Conservation (phyloP, 1,284 basidiomycete genomes). For the Apiotrichum montevideense region DNA sequence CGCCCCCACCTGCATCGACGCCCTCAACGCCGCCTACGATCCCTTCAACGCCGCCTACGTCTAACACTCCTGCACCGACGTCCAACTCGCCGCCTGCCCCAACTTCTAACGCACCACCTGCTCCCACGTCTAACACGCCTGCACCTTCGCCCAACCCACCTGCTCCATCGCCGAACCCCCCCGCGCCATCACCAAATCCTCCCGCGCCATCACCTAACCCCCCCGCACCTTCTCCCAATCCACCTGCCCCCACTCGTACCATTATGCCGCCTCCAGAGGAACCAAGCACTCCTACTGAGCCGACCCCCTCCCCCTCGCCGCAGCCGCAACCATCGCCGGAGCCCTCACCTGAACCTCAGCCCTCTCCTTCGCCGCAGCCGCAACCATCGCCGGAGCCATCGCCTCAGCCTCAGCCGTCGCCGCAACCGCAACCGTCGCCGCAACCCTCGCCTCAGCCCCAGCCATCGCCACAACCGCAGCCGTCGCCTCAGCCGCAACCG, state of each 20-base stretch:
- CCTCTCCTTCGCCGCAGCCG: background rate
- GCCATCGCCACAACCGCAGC: background rate
- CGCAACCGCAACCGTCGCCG: background rate
- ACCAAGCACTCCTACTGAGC: background rate
- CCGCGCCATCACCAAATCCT: background rate
- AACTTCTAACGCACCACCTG: background rate
- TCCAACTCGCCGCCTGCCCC: background rate
- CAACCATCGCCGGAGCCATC: background rate
- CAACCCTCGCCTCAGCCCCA: background rate
- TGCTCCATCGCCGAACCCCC: background rate
- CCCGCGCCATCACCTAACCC: background rate
- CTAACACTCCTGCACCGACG: background rate
- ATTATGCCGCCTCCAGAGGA: background rate
- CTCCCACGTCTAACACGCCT: background rate
- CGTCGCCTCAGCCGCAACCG: background rate
- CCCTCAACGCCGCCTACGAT: background rate
- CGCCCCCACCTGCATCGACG: background rate
- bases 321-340: background rate
- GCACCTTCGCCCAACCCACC: background rate
- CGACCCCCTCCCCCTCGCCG: background rate
- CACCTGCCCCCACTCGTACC: background rate
- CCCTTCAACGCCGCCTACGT: background rate
- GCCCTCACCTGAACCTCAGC: background rate
- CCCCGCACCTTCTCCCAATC: background rate
- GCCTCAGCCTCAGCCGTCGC: background rate